Conservation (phyloP, 176 grass and related monocot species). For the Olyra latifolia region DNA sequence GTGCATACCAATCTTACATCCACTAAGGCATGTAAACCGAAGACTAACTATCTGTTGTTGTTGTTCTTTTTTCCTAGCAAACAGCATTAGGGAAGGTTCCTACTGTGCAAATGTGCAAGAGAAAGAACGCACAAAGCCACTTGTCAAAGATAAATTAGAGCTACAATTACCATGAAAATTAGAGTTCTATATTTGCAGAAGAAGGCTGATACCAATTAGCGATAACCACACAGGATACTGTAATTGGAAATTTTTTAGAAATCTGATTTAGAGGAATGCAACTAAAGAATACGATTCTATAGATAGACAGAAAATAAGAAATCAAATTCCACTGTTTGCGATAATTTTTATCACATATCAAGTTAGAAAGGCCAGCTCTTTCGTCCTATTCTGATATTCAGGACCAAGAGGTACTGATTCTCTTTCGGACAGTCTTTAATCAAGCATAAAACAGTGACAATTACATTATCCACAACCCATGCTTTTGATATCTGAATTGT, state of each 20-base stretch:
- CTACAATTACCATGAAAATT: constrained; percentile 1
- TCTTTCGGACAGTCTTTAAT: background rate
- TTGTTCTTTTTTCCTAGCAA: background rate
- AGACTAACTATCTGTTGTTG: background rate
- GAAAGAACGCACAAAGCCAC: background rate
- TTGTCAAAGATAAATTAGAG: background rate
- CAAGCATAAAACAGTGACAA: background rate
- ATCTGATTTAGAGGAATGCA: background rate
- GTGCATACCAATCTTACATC: background rate
- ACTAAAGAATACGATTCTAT: constrained; percentile 10
- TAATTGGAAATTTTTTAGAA: too few relatives aligned
- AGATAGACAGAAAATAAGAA: background rate
- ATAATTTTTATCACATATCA: background rate
- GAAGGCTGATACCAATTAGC: background rate
- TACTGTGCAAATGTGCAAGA: background rate
- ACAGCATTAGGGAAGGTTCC: background rate
- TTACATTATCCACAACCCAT: background rate
- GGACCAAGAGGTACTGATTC: too few relatives aligned
- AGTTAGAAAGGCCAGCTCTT: too few relatives aligned
- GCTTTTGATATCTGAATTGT: constrained; percentile 12
- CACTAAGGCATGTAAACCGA: background rate
- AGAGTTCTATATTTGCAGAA: background rate
- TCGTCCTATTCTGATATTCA: too few relatives aligned
- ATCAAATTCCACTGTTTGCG: background rate
- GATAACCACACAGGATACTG: too few relatives aligned